A percentile compares a stretch with the other conserved stretches of the same genome.
These are phyloP conservation scores for Tetrapyrgos nigripes DNA, from an alignment of 1,284 basidiomycete genomes.

Conservation along the genomic window DNA sequence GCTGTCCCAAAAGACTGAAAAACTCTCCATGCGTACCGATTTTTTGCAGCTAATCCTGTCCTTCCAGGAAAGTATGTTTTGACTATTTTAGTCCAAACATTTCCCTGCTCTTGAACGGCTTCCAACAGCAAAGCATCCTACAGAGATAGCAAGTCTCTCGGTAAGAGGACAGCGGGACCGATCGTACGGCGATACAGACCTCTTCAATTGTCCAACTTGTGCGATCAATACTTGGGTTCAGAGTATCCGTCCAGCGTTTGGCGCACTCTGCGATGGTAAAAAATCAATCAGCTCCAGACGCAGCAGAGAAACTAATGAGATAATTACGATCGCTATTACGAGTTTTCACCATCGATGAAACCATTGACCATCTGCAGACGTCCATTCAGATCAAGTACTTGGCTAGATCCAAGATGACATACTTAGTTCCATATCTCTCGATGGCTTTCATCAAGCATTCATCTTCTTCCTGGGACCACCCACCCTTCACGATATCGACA, in stretches of 20 bases:
- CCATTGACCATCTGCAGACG: constrained; percentile 55
- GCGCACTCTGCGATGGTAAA: constrained; percentile 51
- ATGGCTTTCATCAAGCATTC: constrained; percentile 60
- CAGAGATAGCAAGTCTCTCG: background rate
- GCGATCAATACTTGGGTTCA: constrained; percentile 62
- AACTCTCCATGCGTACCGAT: constrained; percentile 43
- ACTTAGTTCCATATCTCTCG: constrained; percentile 58
- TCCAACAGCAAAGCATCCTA: constrained; percentile 57
- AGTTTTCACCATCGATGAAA: constrained; percentile 57
- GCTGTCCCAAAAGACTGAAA: background rate
- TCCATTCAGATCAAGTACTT: constrained; percentile 5
- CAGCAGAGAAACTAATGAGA: background rate
- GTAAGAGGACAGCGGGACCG: constrained; percentile 15
- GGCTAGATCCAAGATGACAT: background rate
- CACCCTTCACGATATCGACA: constrained; percentile 62
- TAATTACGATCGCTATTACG: constrained; percentile 62
- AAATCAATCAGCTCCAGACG: constrained; percentile 15
- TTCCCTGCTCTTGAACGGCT: constrained; percentile 58
- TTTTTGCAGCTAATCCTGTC: constrained; percentile 63
- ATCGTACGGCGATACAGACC: constrained; percentile 31
- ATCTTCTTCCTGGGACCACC: constrained; percentile 64
- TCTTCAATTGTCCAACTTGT: constrained; percentile 60
- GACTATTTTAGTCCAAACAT: constrained; percentile 64
- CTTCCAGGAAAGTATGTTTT: constrained; percentile 62
- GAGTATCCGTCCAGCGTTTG: constrained; percentile 63